These are phyloP conservation scores for Cercospora zeae-maydis DNA, from an alignment of 2,329 filamentous ascomycete species.

Conservation along the genomic window DNA sequence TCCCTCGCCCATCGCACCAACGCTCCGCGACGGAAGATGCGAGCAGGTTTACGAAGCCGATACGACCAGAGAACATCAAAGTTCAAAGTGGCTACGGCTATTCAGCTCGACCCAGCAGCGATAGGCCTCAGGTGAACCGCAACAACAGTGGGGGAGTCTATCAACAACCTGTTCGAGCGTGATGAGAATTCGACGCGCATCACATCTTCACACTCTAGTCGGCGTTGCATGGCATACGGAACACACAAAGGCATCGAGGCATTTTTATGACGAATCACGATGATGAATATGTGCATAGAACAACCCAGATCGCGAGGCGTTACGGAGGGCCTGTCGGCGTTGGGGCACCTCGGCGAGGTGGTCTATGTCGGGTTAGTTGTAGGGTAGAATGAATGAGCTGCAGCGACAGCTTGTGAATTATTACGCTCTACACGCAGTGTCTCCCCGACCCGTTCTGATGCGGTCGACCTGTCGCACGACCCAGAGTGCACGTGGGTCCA, in stretches of 20 bases:
- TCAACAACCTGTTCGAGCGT: conserved; percentile 13
- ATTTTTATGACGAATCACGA: conserved; percentile 8
- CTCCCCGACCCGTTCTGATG: too few species aligned
- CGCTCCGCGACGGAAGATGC: conserved; percentile 33
- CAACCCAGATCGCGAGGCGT: conserved; percentile 18
- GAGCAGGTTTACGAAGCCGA: conserved; percentile 30
- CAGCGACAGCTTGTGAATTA: background rate
- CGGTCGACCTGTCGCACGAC: too few species aligned
- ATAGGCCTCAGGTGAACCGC: conserved; percentile 21
- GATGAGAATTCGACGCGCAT: background rate
- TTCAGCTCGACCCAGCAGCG: conserved; percentile 13
- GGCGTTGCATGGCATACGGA: conserved; percentile 14
- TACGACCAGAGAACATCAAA: conserved; percentile 39
- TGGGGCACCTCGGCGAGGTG: conserved; percentile 5
- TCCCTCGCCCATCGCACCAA: conserved; percentile 27
- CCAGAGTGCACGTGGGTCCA: background rate
- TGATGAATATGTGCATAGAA: conserved; percentile 15
- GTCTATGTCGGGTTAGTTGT: background rate
- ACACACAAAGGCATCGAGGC: conserved; percentile 10
- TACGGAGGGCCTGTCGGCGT: conserved; percentile 12
- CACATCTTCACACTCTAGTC: background rate
- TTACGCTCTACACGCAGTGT: background rate
- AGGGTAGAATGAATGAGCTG: background rate
- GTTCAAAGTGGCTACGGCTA: conserved; percentile 28
- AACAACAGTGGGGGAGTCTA: conserved; percentile 15